Evolutionary conservation across 345 rosid genomes (phyloP).

Genomic region (Citrus australasica): DNA sequence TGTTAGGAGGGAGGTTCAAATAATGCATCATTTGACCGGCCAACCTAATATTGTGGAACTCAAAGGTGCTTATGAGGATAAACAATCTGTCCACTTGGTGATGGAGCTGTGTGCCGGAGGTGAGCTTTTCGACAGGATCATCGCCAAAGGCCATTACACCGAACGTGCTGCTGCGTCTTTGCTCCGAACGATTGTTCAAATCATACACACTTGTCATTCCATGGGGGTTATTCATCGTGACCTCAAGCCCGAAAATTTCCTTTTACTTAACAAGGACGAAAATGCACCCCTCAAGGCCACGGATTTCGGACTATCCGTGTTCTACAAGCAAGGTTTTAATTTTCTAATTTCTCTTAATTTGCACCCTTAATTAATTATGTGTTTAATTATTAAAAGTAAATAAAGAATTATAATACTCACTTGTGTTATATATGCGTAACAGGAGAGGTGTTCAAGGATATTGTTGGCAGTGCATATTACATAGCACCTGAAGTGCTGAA

Average conservation of each 20-base stretch:
- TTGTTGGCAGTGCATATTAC: slow-evolving; percentile 94
- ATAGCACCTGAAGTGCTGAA: slow-evolving; percentile 94
- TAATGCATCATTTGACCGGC: slow-evolving; percentile 88
- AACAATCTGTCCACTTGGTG: slow-evolving; percentile 87
- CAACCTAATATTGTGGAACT: slow-evolving; percentile 90
- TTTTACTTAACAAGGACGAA: slow-evolving; percentile 73
- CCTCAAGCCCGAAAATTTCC: slow-evolving; percentile 93
- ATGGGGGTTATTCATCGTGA: slow-evolving; percentile 97
- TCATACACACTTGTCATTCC: slow-evolving; percentile 83
- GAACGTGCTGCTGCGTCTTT: slow-evolving; percentile 91
- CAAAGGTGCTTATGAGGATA: slow-evolving; percentile 93
- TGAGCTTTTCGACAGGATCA: slow-evolving; percentile 84
- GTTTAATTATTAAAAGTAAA: too few relatives aligned
- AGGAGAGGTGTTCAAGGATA: slow-evolving; percentile 88
- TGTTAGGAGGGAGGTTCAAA: slow-evolving; percentile 88
- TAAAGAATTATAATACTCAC: too few relatives aligned
- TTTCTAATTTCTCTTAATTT: neutral
- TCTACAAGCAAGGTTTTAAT: slow-evolving; percentile 72
- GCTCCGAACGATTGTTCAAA: slow-evolving; percentile 81
- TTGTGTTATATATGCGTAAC: neutral
- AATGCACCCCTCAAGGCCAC: slow-evolving; percentile 89
- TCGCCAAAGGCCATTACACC: slow-evolving; percentile 88
- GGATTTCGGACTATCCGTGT: slow-evolving; percentile 84
- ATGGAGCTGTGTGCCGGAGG: slow-evolving; percentile 98
- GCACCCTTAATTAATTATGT: neutral